Conservation (phyloP, 495 filamentous ascomycete genomes). For the Friedmanniomyces simplex region DNA sequence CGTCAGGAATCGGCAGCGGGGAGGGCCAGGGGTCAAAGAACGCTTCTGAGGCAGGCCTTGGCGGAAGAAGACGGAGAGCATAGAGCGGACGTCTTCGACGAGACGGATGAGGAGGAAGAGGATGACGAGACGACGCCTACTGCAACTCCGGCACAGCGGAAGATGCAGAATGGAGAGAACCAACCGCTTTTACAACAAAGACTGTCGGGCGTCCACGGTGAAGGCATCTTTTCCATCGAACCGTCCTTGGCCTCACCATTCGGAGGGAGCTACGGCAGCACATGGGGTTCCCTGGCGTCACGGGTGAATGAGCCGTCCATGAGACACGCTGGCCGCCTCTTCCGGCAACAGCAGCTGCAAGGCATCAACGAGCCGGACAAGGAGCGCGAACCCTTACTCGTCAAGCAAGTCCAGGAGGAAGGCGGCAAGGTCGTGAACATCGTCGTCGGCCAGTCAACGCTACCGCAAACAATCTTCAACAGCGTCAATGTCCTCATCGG, state of each 20-base stretch:
- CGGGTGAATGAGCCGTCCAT: constrained; percentile 58
- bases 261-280: constrained; percentile 60
- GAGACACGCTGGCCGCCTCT: constrained; percentile 58
- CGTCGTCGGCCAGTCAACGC: constrained; percentile 81
- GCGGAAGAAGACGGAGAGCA: constrained; percentile 24
- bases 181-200: constrained; percentile 7
- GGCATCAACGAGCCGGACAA: constrained; percentile 42
- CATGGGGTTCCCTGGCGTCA: constrained; percentile 67
- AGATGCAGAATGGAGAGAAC: constrained; percentile 6
- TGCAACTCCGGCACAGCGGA: not conserved
- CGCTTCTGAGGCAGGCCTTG: constrained; percentile 39
- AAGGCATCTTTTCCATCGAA: constrained; percentile 49
- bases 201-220: constrained; percentile 18
- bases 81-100: constrained; percentile 23
- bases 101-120: constrained; percentile 14
- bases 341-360: constrained; percentile 55
- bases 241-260: constrained; percentile 55
- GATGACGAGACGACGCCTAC: constrained; percentile 18
- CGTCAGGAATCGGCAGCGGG: constrained; percentile 30
- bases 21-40: constrained; percentile 32
- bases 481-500: constrained; percentile 93
- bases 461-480: constrained; percentile 95
- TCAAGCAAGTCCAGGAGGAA: constrained; percentile 75
- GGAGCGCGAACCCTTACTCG: constrained; percentile 66
- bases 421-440: constrained; percentile 75